Percentiles rank a stretch among this genome's conserved stretches.
These are phyloP conservation scores for Bauhinia variegata DNA, from an alignment of 306 rosid genomes.

Conservation along the genomic window DNA sequence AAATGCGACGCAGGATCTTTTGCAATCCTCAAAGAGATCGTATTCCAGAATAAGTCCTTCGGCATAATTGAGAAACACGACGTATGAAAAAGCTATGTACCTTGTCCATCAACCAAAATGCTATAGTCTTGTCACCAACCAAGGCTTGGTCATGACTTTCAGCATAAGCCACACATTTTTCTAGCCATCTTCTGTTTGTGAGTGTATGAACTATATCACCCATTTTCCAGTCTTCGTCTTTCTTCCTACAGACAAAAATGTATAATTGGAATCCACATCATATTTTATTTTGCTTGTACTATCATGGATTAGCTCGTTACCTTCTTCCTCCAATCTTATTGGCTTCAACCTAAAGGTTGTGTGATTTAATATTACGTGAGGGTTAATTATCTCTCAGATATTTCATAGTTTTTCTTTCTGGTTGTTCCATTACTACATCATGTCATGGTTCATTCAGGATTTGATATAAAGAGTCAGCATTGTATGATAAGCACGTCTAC, in stretches of 20 bases:
- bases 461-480: constrained; percentile 17
- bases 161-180: constrained; percentile 90
- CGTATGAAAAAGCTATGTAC: constrained; percentile 43
- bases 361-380: neutral
- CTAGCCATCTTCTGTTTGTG: constrained; percentile 93
- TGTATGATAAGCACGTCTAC: constrained; percentile 3
- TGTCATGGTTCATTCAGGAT: constrained; percentile 9
- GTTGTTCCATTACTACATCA: constrained; percentile 12
- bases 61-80: constrained; percentile 27
- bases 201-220: constrained; percentile 79
- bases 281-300: constrained; percentile 19
- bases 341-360: constrained; percentile 15
- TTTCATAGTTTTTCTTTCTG: neutral
- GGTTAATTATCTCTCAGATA: neutral
- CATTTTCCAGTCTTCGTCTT: constrained; percentile 85
- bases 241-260: constrained; percentile 54
- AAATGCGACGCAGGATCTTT: neutral
- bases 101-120: constrained; percentile 94
- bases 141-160: constrained; percentile 99
- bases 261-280: constrained; percentile 15
- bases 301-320: constrained; percentile 15
- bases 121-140: constrained; percentile 98
- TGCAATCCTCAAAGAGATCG: neutral
- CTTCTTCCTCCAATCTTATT: neutral
- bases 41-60: constrained; percentile 21